A percentile compares a stretch with the other conserved stretches of the same genome.
Conservation (phyloP, 1,284 basidiomycete species). For the Amylostereum areolatum region DNA sequence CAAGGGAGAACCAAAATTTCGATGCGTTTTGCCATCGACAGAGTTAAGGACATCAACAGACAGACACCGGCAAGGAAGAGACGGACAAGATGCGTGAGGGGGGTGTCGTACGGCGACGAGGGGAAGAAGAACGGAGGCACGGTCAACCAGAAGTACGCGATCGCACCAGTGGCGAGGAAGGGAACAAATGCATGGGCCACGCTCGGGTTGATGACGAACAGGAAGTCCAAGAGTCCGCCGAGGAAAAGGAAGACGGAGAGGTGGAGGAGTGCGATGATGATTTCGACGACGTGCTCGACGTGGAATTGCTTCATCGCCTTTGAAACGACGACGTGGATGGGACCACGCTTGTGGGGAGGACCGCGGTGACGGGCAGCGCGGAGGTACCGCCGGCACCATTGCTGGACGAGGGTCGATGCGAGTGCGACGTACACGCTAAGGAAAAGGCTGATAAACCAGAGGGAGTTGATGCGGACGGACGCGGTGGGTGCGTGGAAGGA, state of each 20-base stretch:
- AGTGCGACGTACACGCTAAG: constrained; percentile 20
- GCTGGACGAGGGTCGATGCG: constrained; percentile 19
- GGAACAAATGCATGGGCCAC: constrained; percentile 27
- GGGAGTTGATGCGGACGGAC: constrained; percentile 25
- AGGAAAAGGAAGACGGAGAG: constrained; percentile 35
- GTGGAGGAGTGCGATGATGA: constrained; percentile 34
- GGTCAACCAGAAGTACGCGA: constrained; percentile 27
- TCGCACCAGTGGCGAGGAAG: constrained; percentile 22
- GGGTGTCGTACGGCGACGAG: constrained; percentile 33
- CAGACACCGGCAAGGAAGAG: constrained; percentile 17
- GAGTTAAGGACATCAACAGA: too few relatives aligned
- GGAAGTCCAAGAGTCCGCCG: constrained; percentile 32
- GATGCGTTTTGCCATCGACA: too few relatives aligned
- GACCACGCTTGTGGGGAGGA: constrained; percentile 30
- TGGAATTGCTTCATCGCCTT: constrained; percentile 28
- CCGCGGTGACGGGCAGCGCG: constrained; percentile 26
- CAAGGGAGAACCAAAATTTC: too few relatives aligned
- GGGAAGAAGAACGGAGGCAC: constrained; percentile 28
- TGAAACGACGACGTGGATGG: constrained; percentile 30
- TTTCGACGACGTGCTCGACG: constrained; percentile 30
- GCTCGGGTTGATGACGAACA: constrained; percentile 26
- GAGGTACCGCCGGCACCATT: too few relatives aligned
- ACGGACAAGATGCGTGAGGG: constrained; percentile 28
- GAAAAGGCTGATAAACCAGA: constrained; percentile 30
- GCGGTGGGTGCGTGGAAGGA: constrained; percentile 15